Evolutionary conservation across 2,329 filamentous ascomycete species (phyloP), one percentile per base, ranked within the genome.

Genomic region (Sclerotinia borealis): DNA sequence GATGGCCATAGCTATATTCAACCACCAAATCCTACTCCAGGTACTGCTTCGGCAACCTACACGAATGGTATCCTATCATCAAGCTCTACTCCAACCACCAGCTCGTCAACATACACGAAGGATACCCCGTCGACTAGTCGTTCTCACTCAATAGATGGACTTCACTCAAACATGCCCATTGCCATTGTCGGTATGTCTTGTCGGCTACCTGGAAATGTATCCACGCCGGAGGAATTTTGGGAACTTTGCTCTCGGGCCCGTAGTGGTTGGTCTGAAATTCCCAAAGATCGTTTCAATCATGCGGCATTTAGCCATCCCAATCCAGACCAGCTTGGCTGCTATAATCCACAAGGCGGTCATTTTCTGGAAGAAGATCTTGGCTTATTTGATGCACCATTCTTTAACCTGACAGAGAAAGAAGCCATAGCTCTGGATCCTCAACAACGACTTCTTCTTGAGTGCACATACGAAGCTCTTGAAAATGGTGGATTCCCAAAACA

Each of bases 251-350:
- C 74, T n/a, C 70, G 75, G 50, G 74, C 75, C 56, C 71, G 75
- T 52, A 76, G 72, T 61, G 75, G 75, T 8, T 76, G 75, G 69
- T 75, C 75, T 13, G 48, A 66, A 15, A 66, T 69, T 36, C 72
- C 73, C 22, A 74, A 69, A 49, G 63, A 64, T 48, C 58, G 83
- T 11, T 78, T 85, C 66, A 82, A 84, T 47, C 77, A 80, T 39
- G 75, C 79, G 17, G 79, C 79, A n/a, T 84, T 82, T 68, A 81
- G 80, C 66, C 83, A 85, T 68, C 81, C 81, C 0, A 78, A 81
- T 25, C 68, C 73, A 13, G 75, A 55, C 65, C 68, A 71, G 29
- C 59, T 61, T 22, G 69, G 69, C 41, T 69, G 65, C 54, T 67
- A 68, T 36, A 68, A 71, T 66, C 61, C 68, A 27, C 34, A 68